Conservation (phyloP, 495 filamentous ascomycete genomes). For the Aspergillus taichungensis region DNA sequence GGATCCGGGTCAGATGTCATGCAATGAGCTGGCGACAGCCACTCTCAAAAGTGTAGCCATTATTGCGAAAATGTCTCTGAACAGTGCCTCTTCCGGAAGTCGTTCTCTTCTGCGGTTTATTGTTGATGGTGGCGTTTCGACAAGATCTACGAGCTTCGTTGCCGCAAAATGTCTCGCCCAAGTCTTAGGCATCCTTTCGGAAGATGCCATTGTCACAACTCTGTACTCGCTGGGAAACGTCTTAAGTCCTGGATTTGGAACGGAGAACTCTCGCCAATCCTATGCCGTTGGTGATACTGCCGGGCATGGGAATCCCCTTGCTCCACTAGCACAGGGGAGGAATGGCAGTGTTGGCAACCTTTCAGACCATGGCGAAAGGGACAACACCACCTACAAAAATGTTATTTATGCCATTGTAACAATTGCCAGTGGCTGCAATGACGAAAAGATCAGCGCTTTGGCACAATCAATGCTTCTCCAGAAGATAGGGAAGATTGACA, state of each 20-base stretch:
- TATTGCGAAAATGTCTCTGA: constrained; percentile 61
- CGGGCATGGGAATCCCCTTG: constrained; percentile 18
- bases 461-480: constrained; percentile 95
- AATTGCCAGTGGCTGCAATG: constrained; percentile 69
- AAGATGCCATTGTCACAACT: constrained; percentile 89
- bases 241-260: constrained; percentile 54
- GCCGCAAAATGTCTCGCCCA: constrained; percentile 77
- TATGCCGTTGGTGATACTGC: constrained; percentile 18
- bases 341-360: constrained; percentile 74
- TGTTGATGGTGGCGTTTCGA: constrained; percentile 61
- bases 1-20: constrained; percentile 73
- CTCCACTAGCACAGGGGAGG: constrained; percentile 45
- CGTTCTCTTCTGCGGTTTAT: constrained; percentile 78
- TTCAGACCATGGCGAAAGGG: constrained; percentile 61
- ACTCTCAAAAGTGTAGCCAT: constrained; percentile 76
- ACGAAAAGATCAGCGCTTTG: constrained; percentile 86
- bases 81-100: constrained; percentile 65
- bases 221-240: constrained; percentile 92
- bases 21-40: constrained; percentile 60
- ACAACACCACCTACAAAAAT: constrained; percentile 63
- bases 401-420: constrained; percentile 84
- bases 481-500: constrained; percentile 76
- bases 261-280: constrained; percentile 25
- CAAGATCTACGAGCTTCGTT: constrained; percentile 53
- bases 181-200: constrained; percentile 68